Conservation (phyloP, 139 green algal species). For the Pleodorina starrii region DNA sequence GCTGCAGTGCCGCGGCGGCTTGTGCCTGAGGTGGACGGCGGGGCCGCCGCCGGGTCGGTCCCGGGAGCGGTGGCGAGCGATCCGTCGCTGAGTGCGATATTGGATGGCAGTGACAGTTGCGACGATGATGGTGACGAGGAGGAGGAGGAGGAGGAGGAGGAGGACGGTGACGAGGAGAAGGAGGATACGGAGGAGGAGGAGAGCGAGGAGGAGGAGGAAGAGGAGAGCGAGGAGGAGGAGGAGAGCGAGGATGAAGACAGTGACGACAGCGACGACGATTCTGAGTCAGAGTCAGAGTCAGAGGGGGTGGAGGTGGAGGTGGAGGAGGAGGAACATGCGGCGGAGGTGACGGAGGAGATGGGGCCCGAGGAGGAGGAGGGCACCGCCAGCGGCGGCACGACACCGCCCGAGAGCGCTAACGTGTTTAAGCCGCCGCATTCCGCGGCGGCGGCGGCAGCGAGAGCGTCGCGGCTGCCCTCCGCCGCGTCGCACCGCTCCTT, state of each 20-base stretch:
- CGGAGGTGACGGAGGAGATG: neutral
- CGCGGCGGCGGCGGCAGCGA: neutral
- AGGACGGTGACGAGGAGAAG: neutral
- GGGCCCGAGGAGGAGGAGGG: slow-evolving; percentile 27
- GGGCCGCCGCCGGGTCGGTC: neutral
- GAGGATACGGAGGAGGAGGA: neutral
- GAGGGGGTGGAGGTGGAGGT: slow-evolving; percentile 1
- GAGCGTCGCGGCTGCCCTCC: neutral
- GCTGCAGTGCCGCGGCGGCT: neutral
- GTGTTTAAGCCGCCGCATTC: too few relatives aligned
- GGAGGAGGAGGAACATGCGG: neutral
- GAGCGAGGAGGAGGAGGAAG: neutral
- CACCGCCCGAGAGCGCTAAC: neutral
- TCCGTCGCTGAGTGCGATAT: neutral
- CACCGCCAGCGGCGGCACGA: neutral
- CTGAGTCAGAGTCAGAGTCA: neutral
- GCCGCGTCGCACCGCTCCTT: neutral
- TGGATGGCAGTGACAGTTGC: too few relatives aligned
- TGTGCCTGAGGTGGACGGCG: neutral
- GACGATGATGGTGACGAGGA: neutral
- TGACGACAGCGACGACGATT: neutral
- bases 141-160: neutral
- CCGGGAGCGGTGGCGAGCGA: neutral
- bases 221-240: neutral
- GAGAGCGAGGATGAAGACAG: neutral